Evolutionary conservation across 768 basidiomycete species (phyloP).

Genomic region (Rhizopogon sp.): DNA sequence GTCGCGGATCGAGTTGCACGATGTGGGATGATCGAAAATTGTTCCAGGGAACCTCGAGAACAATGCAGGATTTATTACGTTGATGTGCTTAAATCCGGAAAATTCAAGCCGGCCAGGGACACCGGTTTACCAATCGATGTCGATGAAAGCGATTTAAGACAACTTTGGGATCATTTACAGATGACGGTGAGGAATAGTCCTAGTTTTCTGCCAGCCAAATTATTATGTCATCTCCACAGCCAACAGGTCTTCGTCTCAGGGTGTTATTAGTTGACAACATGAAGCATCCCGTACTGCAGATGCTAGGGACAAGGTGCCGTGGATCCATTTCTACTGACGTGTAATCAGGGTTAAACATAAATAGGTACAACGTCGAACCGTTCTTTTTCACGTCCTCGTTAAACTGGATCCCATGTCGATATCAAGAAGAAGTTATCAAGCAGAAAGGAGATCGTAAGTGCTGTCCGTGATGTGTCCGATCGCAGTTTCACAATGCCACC

Average conservation of each 20-base stretch:
- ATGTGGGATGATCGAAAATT: conserved; percentile 16
- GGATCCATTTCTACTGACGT: neutral
- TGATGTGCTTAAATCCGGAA: conserved; percentile 34
- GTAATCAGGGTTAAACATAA: neutral
- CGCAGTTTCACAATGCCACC: neutral
- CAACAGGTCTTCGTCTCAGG: conserved; percentile 13
- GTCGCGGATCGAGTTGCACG: conserved; percentile 29
- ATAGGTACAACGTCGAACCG: conserved; percentile 45
- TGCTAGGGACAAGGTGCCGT: conserved; percentile 44
- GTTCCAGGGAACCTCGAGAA: neutral
- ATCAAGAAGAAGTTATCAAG: conserved; percentile 38
- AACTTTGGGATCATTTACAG: conserved; percentile 16
- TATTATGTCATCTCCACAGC: conserved; percentile 1
- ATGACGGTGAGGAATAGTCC: conserved; percentile 6
- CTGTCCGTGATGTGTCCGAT: neutral
- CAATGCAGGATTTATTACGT: conserved; percentile 24
- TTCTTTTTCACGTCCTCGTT: conserved; percentile 52
- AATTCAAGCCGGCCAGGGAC: conserved; percentile 17
- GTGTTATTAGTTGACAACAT: conserved; percentile 39
- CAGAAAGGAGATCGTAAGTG: conserved; percentile 43
- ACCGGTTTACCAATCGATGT: conserved; percentile 4
- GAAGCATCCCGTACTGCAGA: conserved; percentile 42
- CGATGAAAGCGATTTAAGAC: conserved; percentile 7
- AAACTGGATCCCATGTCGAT: conserved; percentile 56
- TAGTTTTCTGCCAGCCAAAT: neutral